These are phyloP conservation scores for Podospora pseudopauciseta DNA, from an alignment of 495 filamentous ascomycete genomes.

Conservation along the genomic window DNA sequence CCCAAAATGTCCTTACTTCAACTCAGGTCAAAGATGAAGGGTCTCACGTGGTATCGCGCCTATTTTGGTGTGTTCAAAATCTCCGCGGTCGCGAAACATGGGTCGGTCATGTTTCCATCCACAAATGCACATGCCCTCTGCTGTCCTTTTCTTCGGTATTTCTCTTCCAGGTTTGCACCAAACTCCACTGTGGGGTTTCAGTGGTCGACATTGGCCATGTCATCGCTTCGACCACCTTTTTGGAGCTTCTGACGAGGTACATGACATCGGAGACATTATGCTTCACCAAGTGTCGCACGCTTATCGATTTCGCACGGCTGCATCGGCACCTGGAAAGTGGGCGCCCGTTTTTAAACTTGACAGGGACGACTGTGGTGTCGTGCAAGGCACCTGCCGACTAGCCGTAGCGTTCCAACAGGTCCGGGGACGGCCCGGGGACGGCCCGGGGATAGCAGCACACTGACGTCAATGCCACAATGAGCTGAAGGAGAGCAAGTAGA, in stretches of 20 bases:
- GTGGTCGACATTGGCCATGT: neutral
- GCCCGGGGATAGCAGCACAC: neutral
- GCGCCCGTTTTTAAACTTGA: neutral
- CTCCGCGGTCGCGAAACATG: neutral
- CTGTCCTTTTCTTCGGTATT: too few relatives aligned
- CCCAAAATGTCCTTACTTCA: neutral
- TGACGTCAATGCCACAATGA: neutral
- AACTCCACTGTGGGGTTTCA: neutral
- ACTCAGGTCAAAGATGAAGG: constrained; percentile 6
- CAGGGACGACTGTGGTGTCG: neutral
- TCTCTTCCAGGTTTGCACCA: neutral
- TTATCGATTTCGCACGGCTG: neutral
- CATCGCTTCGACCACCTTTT: too few relatives aligned
- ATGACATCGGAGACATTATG: neutral
- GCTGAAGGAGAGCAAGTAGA: too few relatives aligned
- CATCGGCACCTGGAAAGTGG: neutral
- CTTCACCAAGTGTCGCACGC: neutral
- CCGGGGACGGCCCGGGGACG: neutral
- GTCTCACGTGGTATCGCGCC: constrained; percentile 14
- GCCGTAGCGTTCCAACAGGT: neutral
- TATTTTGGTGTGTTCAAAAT: constrained; percentile 5
- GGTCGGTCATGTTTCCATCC: neutral
- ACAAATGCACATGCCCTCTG: too few relatives aligned
- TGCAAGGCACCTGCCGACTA: neutral
- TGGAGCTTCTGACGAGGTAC: neutral